Percentiles rank a stretch among this genome's conserved stretches.
These are phyloP conservation scores for Nicotiana benthamiana DNA, from an alignment of 257 asterid genomes.

Conservation along the genomic window DNA sequence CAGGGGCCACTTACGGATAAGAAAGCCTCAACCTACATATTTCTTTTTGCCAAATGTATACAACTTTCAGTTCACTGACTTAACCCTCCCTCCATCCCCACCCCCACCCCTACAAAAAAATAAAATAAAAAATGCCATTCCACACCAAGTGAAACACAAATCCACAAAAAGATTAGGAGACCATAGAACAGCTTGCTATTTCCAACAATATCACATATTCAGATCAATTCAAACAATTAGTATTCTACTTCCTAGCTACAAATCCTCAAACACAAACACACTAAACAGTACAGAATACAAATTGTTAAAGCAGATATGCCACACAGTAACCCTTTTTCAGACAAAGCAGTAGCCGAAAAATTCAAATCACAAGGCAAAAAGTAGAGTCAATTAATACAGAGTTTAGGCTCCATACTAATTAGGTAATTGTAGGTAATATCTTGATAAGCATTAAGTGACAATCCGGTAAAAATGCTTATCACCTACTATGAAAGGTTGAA, in stretches of 20 bases:
- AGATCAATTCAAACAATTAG: neutral
- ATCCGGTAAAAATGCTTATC: too few relatives aligned
- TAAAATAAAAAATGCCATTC: neutral
- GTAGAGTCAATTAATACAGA: slow-evolving; percentile 1
- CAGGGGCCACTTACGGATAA: neutral
- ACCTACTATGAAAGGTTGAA: too few relatives aligned
- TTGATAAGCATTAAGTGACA: too few relatives aligned
- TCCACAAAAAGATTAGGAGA: neutral
- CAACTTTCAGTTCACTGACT: neutral
- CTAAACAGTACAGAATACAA: neutral
- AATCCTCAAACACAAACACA: neutral
- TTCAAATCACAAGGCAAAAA: slow-evolving; percentile 4
- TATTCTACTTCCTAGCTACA: neutral
- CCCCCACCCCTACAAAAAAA: neutral
- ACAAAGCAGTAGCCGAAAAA: neutral
- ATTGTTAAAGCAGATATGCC: neutral
- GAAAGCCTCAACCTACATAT: neutral
- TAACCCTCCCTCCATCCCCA: neutral
- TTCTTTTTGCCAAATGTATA: neutral
- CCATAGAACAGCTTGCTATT: neutral
- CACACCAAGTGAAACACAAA: neutral
- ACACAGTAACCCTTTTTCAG: neutral
- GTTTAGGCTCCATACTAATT: too few relatives aligned
- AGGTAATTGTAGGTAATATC: too few relatives aligned
- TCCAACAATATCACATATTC: neutral